A percentile compares a stretch with the other conserved stretches of the same genome.
Evolutionary conservation across 139 green algal species (phyloP).

Genomic region (Haematococcus lacustris): DNA sequence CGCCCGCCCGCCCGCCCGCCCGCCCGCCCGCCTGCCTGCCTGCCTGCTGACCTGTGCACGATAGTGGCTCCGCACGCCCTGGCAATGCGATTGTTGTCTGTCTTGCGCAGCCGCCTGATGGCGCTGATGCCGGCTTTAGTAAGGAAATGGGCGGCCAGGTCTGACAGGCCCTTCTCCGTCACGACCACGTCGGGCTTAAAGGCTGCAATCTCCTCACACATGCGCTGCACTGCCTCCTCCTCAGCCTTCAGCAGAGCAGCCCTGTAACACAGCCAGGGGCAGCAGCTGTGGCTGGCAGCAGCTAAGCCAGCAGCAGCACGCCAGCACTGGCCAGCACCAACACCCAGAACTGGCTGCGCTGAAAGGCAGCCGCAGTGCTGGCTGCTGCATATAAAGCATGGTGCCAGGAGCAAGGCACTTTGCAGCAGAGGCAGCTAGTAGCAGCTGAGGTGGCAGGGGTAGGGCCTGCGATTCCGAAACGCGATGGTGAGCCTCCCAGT

Average conservation of each 20-base stretch:
- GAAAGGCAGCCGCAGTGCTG: too few species aligned
- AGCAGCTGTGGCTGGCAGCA: not conserved
- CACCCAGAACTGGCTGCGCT: not conserved
- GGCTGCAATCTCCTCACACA: constrained; percentile 74
- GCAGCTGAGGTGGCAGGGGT: too few species aligned
- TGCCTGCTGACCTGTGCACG: constrained; percentile 61
- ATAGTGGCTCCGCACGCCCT: constrained; percentile 91
- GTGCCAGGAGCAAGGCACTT: too few species aligned
- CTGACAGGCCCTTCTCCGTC: constrained; percentile 86
- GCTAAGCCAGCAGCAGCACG: not conserved
- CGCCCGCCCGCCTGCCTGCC: too few species aligned
- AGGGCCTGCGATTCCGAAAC: too few species aligned
- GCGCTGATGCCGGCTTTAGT: constrained; percentile 86
- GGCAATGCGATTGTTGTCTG: constrained; percentile 98
- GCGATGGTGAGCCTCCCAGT: too few species aligned
- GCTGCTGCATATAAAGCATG: too few species aligned
- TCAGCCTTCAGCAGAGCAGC: constrained; percentile 89
- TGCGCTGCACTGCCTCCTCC: constrained; percentile 82
- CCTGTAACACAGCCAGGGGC: constrained; percentile 41
- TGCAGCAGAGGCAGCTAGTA: too few species aligned
- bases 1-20: too few species aligned
- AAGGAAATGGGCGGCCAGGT: constrained; percentile 91
- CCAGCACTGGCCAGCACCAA: not conserved
- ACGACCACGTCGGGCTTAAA: constrained; percentile 95
- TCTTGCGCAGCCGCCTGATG: constrained; percentile 96